Percentiles rank a stretch among this genome's conserved stretches.
Evolutionary conservation across 345 rosid species (phyloP).

Genomic region (Reutealis trisperma): DNA sequence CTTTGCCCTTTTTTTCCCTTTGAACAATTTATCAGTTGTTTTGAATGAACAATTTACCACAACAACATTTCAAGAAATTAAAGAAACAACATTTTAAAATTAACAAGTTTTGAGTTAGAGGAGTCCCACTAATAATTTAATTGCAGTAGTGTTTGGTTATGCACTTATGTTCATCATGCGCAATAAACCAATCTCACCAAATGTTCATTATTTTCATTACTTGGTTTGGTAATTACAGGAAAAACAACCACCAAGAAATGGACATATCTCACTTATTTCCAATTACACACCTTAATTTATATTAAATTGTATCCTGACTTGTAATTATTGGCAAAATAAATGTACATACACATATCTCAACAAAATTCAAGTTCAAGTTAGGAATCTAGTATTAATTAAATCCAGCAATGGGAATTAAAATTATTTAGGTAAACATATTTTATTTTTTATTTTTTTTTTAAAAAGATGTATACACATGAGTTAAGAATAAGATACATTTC

Average conservation of each 20-base stretch:
- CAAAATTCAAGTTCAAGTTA: neutral
- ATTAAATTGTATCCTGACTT: too few species aligned
- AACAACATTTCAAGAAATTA: neutral
- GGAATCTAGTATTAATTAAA: neutral
- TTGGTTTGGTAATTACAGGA: neutral
- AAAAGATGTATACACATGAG: too few species aligned
- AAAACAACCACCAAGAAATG: constrained; percentile 10
- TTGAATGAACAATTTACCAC: too few species aligned
- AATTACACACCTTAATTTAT: neutral
- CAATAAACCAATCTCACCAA: constrained; percentile 17
- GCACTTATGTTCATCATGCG: neutral
- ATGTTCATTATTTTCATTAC: neutral
- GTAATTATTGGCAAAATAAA: too few species aligned
- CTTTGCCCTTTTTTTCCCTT: neutral
- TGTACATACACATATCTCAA: neutral
- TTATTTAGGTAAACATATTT: too few species aligned
- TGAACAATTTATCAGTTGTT: neutral
- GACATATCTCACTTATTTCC: neutral
- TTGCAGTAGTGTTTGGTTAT: neutral
- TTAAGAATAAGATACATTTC: too few species aligned
- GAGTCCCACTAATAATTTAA: constrained; percentile 1
- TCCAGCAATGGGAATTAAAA: neutral
- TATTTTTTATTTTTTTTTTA: too few species aligned
- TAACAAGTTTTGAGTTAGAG: neutral
- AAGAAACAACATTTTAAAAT: neutral